Evolutionary conservation across 176 grass and related monocot species (phyloP), one percentile per base, ranked within the genome.

Genomic region (Zea luxurians): DNA sequence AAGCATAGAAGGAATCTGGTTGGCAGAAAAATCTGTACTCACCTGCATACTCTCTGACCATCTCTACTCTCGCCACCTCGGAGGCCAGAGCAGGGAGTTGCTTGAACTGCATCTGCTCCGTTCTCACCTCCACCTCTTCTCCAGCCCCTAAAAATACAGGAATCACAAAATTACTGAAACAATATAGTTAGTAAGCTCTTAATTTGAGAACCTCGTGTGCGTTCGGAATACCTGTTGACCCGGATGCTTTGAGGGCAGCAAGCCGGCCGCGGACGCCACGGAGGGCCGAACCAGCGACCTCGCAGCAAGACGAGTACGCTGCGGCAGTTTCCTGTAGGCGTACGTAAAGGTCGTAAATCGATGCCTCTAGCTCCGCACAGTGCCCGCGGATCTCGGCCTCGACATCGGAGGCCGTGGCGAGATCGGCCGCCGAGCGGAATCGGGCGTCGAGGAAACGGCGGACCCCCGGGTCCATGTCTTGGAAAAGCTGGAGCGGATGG

Each of bases 41-140:
- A 96, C 96, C 90, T 9, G 88, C 82, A 66, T 99, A 96, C 63
- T 85, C 81, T 62, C 73, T 89, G 73, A 91, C 64, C 46, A 93
- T 89, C 58, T 95, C 92, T 71, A 95, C 84, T 79, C 90, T 89
- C 74, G 86, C 83, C 37, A 99, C 96, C 81, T 99, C 92, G 53
- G 82, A 88, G 34, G 96, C 92, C 35, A 99, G 84, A 63, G 88
- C 78, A 45, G 88, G 86, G 65, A 99, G 90, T 71, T 86, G 89
- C 72, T 87, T 88, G 9, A 77, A 80, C 54, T 86, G 54, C 74
- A 89, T 61, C 57, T 73, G 73, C 58, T 91, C 85, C 9, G 62
- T 84, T 48, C 73, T 84, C 60, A 37, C 62, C 11, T 82, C 74
- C 61, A 83, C 83, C 38, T 73, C 62, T 40, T 80, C 74, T 60